These are phyloP conservation scores for Rhodotorula sp. DNA, from an alignment of 1,284 basidiomycete species.

Conservation along the genomic window DNA sequence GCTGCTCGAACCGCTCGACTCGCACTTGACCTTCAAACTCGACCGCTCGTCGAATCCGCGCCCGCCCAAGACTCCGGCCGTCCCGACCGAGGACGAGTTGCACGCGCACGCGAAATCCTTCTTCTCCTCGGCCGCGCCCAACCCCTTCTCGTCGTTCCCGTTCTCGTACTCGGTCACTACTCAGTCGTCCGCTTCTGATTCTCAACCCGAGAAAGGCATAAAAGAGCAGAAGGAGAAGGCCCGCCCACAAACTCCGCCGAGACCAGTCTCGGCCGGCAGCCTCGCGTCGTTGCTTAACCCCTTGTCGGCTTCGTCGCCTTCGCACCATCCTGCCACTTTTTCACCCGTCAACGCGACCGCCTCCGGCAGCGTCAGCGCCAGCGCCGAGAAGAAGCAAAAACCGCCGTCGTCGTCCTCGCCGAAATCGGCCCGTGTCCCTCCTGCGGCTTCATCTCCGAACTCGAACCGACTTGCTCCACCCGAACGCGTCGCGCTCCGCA, in stretches of 20 bases:
- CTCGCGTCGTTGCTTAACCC: constrained; percentile 22
- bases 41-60: constrained; percentile 7
- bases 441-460: background rate
- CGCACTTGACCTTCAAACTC: constrained; percentile 17
- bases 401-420: background rate
- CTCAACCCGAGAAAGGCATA: background rate
- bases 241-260: background rate
- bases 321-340: background rate
- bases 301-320: constrained; percentile 6
- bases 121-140: background rate
- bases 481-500: background rate
- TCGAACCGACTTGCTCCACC: no score
- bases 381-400: no score
- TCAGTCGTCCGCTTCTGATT: no score
- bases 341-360: no score
- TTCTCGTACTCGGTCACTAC: no score
- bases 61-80: background rate
- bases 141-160: constrained; percentile 13
- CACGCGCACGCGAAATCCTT: constrained; percentile 1
- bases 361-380: no score
- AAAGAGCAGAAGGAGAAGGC: background rate
- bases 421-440: background rate
- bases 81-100: constrained; percentile 12
- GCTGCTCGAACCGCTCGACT: constrained; percentile 6
- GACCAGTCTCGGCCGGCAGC: background rate